phyloP scores from a whole-genome alignment of 176 grass and related monocot species.

The Leersia perrieri region DNA sequence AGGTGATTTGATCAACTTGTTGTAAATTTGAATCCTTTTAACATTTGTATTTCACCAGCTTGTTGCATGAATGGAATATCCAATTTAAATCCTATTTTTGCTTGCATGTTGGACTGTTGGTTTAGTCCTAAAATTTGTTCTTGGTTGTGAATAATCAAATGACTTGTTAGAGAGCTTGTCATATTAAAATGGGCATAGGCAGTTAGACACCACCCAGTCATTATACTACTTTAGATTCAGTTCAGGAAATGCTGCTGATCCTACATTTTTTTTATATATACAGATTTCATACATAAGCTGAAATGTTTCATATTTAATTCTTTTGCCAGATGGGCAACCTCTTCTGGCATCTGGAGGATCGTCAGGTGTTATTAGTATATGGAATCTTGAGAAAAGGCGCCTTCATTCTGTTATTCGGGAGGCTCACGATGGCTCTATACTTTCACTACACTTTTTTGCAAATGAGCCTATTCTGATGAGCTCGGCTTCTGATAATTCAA shows the following conservation, averaged over 20 bases:
- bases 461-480: slow-evolving; percentile 98
- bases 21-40: not conserved
- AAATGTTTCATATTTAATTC: slow-evolving; percentile 25
- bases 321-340: slow-evolving; percentile 79
- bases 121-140: slow-evolving; percentile 15
- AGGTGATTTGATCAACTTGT: slow-evolving; percentile 46
- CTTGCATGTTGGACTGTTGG: slow-evolving; percentile 15
- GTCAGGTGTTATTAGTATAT: slow-evolving; percentile 96
- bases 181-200: not conserved
- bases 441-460: slow-evolving; percentile 88
- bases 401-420: slow-evolving; percentile 92
- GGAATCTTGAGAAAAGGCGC: slow-evolving; percentile 92
- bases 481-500: slow-evolving; percentile 97
- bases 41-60: not conserved
- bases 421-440: slow-evolving; percentile 83
- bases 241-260: not conserved
- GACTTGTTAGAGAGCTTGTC: not conserved
- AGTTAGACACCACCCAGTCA: not conserved
- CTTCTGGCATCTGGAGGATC: slow-evolving; percentile 93
- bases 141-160: not conserved
- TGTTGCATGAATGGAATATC: not conserved
- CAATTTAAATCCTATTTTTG: not conserved
- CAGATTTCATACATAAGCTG: not conserved
- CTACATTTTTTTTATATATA: not conserved
- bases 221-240: slow-evolving; percentile 5